Evolutionary conservation across 805 yeast genomes (phyloP).

Genomic region (Torulaspora microellipsoides): DNA sequence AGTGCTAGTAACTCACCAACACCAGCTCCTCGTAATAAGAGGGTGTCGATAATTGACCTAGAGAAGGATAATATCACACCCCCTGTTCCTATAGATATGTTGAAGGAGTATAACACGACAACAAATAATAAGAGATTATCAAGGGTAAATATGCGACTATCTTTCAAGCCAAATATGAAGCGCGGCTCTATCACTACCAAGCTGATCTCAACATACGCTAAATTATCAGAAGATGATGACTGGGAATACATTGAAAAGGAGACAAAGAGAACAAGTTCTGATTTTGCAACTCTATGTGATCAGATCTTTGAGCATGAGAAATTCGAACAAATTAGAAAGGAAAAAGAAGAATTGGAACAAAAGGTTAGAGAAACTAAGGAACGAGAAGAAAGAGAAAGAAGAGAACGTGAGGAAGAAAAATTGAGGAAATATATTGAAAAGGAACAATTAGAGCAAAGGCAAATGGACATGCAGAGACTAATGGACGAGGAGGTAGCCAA

Average conservation of each 20-base stretch:
- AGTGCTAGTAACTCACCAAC: slow-evolving; percentile 29
- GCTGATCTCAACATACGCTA: slow-evolving; percentile 67
- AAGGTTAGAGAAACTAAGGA: slow-evolving; percentile 45
- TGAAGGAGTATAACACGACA: slow-evolving; percentile 17
- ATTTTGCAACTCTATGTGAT: slow-evolving; percentile 74
- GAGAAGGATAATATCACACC: slow-evolving; percentile 22
- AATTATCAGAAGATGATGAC: slow-evolving; percentile 56
- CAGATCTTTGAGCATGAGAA: slow-evolving; percentile 69
- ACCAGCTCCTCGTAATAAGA: slow-evolving; percentile 28
- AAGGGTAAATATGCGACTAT: slow-evolving; percentile 35
- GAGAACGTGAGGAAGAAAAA: slow-evolving; percentile 26
- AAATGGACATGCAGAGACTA: slow-evolving; percentile 28
- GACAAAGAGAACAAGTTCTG: slow-evolving; percentile 70
- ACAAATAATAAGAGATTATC: slow-evolving; percentile 19
- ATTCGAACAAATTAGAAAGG: slow-evolving; percentile 52
- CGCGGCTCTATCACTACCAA: slow-evolving; percentile 71
- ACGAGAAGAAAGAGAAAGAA: slow-evolving; percentile 42
- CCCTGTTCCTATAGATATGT: slow-evolving; percentile 25
- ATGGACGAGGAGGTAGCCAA: slow-evolving; percentile 25
- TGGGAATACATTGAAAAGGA: slow-evolving; percentile 69
- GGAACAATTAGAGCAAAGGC: slow-evolving; percentile 22
- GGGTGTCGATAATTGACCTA: slow-evolving; percentile 22
- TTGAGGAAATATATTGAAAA: slow-evolving; percentile 18
- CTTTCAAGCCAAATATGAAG: slow-evolving; percentile 41
- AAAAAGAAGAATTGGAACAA: slow-evolving; percentile 41